phyloP scores from a whole-genome alignment of 768 basidiomycete species.

The Mycena vitilis region DNA sequence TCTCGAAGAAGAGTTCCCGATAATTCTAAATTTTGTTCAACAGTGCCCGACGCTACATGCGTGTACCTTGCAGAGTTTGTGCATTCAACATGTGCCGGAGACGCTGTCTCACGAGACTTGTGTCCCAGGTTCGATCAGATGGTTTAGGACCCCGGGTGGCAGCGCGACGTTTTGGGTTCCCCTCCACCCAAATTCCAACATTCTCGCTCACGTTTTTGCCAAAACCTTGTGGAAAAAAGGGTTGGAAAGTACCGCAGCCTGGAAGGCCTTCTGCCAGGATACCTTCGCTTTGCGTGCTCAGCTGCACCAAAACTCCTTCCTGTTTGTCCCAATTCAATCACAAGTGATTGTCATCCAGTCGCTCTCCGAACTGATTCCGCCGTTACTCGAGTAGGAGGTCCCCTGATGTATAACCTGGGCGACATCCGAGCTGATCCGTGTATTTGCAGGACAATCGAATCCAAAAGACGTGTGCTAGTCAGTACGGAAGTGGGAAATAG shows the following conservation, averaged over 20 bases:
- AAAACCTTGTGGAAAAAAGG: background rate
- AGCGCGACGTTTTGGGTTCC: constrained; percentile 12
- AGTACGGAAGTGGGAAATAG: too few relatives aligned
- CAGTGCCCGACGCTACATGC: constrained; percentile 6
- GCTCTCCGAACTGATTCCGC: background rate
- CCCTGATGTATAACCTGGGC: background rate
- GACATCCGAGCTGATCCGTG: too few relatives aligned
- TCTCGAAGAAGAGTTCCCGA: background rate
- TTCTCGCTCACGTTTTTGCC: background rate
- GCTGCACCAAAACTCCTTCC: background rate
- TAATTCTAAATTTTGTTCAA: background rate
- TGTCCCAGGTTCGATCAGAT: background rate
- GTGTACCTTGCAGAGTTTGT: constrained; percentile 16
- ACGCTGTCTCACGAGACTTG: background rate
- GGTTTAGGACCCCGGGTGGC: constrained; percentile 1
- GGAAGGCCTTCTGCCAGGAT: background rate
- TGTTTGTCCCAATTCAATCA: background rate
- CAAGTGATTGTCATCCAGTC: constrained; percentile 6
- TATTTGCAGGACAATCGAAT: too few relatives aligned
- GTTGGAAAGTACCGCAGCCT: background rate
- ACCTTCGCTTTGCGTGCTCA: background rate
- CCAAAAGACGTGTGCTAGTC: too few relatives aligned
- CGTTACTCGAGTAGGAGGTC: background rate
- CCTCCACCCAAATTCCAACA: background rate
- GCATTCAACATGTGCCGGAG: background rate